Base-by-base conservation (phyloP, 2,329 filamentous ascomycete genomes). In the Thelonectria discophora region DNA sequence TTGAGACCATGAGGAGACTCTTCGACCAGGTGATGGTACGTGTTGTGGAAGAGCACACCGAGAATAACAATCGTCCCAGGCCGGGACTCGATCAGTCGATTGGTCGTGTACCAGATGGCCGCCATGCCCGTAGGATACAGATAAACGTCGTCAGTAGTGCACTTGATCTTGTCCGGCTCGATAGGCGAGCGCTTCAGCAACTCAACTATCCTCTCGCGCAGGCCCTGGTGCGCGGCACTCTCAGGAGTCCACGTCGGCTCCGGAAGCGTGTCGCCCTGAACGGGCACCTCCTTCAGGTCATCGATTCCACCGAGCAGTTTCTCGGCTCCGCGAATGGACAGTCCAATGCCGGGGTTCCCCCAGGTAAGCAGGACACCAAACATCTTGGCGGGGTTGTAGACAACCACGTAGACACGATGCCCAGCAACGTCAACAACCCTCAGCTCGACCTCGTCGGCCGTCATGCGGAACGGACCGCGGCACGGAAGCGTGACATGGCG, bases 121-220 rank as follows among this genome's bases (percentile, higher is more conserved):
- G 80, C 80, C 84, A 87, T 87, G 24, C 85, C 85, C 0, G 82
- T 82, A 5, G 80, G 79, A 66, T 82, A 86, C 18, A 88, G 74
- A 51, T 78, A 85, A 1, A 88, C 79, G 62, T 87, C 83, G 3
- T 47, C 49, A 1, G 71, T 37, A 3, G 58, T 55, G 50, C 72
- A 66, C 27, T 63, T 69, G n/a, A 72, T 65, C 12, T 71, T 67
- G 11, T 65, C 47, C n/a, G 67, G 59, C 6, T 76, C 69, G 21
- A 75, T 69, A 1, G 80, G 72, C 1, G 78, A 81, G 5, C 80
- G 77, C 55, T 77, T 77, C 13, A 83, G 65, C 12, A 84, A 71
- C 2, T 74, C 71, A 1, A 73, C 67, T 51, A 86, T 79, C 6
- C 82, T 76, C 60, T 76, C 71, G 13, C 78, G 70, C 20, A 85